Evolutionary conservation across 805 yeast genomes (phyloP).

Genomic region (Candida berthetii): DNA sequence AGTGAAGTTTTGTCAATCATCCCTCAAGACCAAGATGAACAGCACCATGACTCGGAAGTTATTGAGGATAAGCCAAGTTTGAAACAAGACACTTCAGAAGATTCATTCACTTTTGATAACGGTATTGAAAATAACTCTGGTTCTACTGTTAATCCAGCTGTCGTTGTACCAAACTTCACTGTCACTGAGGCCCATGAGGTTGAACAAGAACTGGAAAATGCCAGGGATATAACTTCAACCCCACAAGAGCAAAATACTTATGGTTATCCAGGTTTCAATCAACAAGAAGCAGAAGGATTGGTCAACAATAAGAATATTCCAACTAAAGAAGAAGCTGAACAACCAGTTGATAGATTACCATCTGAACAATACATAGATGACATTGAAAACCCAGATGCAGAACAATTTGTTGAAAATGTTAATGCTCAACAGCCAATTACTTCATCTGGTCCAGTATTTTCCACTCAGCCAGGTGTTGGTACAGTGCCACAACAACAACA

Average conservation of each 20-base stretch:
- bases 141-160: background rate
- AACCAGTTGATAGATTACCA: no score
- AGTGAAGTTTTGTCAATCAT: slow-evolving; percentile 3
- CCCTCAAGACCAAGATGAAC: background rate
- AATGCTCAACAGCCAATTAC: no score
- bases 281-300: background rate
- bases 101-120: background rate
- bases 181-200: background rate
- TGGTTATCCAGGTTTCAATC: background rate
- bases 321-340: no score
- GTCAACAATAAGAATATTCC: no score
- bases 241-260: background rate
- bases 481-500: no score
- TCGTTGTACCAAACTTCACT: background rate
- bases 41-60: background rate
- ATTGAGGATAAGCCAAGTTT: background rate
- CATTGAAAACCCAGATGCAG: no score
- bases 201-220: background rate
- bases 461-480: no score
- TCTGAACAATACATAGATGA: no score
- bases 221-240: background rate
- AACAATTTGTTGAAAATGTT: no score
- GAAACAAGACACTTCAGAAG: no score
- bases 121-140: background rate
- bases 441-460: no score